Evolutionary conservation across 495 filamentous ascomycete genomes (phyloP).

Genomic region (Pyrenula aspistea): DNA sequence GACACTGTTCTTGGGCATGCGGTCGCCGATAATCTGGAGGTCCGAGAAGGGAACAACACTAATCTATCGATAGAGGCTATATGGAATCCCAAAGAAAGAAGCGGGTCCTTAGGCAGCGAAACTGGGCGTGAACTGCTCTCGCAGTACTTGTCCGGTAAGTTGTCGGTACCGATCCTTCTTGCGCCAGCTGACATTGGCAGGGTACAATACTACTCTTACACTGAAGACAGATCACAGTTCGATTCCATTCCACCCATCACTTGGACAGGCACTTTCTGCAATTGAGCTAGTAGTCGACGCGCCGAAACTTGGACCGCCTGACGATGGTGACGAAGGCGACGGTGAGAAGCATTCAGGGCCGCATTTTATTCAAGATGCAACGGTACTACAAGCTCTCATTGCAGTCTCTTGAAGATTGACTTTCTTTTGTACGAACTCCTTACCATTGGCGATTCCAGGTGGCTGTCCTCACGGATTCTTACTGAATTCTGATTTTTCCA

Average conservation of each 20-base stretch:
- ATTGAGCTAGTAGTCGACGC: conserved; percentile 57
- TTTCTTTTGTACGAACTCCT: not conserved
- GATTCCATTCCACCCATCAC: conserved; percentile 59
- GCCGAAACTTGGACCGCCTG: conserved; percentile 47
- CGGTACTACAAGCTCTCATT: conserved; percentile 36
- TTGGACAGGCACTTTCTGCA: conserved; percentile 60
- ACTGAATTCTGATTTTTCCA: not conserved
- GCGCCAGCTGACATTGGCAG: conserved; percentile 18
- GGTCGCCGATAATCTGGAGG: conserved; percentile 41
- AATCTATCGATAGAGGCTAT: conserved; percentile 53
- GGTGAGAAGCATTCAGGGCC: conserved; percentile 25
- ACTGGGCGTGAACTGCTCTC: conserved; percentile 65
- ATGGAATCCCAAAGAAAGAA: conserved; percentile 57
- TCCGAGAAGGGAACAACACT: conserved; percentile 60
- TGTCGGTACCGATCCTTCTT: not conserved
- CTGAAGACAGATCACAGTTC: conserved; percentile 54
- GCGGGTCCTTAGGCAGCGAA: conserved; percentile 43
- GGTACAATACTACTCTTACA: conserved; percentile 65
- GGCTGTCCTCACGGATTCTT: conserved; percentile 2
- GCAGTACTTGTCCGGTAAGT: conserved; percentile 70
- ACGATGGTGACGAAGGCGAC: conserved; percentile 27
- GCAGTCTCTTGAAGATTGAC: conserved; percentile 6
- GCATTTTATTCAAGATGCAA: conserved; percentile 74
- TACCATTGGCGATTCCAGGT: conserved; percentile 1
- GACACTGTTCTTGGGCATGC: conserved; percentile 63